Evolutionary conservation across 257 asterid species (phyloP), one percentile per base, ranked within the genome.

Genomic region (Plantago ovata): DNA sequence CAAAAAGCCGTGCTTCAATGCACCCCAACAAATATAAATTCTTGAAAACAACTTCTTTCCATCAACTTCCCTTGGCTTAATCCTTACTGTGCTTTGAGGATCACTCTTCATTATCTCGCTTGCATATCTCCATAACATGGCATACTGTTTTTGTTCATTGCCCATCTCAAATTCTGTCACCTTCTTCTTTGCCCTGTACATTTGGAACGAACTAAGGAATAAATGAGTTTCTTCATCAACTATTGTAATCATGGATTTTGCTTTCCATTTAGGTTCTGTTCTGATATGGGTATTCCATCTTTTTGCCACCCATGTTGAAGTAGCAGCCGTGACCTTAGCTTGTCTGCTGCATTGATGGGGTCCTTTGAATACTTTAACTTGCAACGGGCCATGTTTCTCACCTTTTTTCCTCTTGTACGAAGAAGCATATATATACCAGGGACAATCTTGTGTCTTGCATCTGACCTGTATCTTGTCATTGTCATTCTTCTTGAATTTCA

Each of bases 1-100:
- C 2, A 46, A 3, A 13, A 61, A 28, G 0, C 48, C 66, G 7
- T 5, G 47, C 24, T 61, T 61, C 19, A 61, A 10, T 10, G 58
- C 16, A 7, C 50, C 51, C 49, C 15, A 38, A 38, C 67, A 50
- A 9, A 60, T 33, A 7, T 60, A 60, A 5, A 60, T 14, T 38
- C 47, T 6, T 33, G 46, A 14, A 22, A 49, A 49, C 2, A 32
- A 60, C 0, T 16, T 3, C 6, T 7, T 40, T 8, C 16, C 45
- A 44, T 13, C 43, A 15, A 12, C 13, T 2, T 11, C 32, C 6
- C 19, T 10, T n/a, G 15, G 19, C 15, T 60, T 60, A 11, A 60
- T 60, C 43, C 45, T 46, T 15, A 32, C 48, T 11, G 56, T 60
- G 9, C 32, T 60, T 1, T 21, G 20, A 0, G 38, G 38, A 47